Base-by-base conservation (phyloP, 371 early-diverging fungal species). In the Caulochytrium protostelioides region DNA sequence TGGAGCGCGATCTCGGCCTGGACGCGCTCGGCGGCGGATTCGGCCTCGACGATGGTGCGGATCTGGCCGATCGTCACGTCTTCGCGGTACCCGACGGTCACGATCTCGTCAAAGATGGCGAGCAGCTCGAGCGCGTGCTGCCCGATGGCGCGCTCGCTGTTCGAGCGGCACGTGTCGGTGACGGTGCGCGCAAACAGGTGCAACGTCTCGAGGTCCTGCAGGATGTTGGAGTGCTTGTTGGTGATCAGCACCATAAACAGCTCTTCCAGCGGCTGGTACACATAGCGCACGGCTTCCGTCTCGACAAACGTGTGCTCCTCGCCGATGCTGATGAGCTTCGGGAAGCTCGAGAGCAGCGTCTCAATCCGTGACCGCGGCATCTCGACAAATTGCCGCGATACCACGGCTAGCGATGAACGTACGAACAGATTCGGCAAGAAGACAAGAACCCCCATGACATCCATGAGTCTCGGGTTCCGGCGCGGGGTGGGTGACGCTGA, bases 261-360 rank as follows among this genome's bases (percentile, higher is more conserved):
- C 8, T 86, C 83, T 34, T 92, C 94, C 35, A 87, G 65, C 14
- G 94, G 92, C 59, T 61, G 65, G 59, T 90, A 95, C 30, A 92
- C 86, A 48, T 84, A 95, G 36, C 97, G 81, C 13, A 95, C 83
- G 32, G 80, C 62, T 25, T 92, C 97, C 1, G 90, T 92, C 47
- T 95, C 92, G 23, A 91, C 76, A 28, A 81, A 87, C 12, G 97
- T 92, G 45, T 91, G 92, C 59, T 95, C 90, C 44, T 83, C 80
- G 13, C 79, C 79, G 4, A 72, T 58, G 33, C 76, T 72, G 36
- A 90, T 80, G 37, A 95, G 64, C 55, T 90, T 91, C 5, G 97
- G 92, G 45, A 94, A 94, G 26, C 89, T 83, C 9, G 84, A 79
- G 33, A 94, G 57, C 29, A 94, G 62, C 12, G 90, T 91, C 54